Conservation (phyloP, 1,284 basidiomycete genomes). For the Macrocystidia cucumis region DNA sequence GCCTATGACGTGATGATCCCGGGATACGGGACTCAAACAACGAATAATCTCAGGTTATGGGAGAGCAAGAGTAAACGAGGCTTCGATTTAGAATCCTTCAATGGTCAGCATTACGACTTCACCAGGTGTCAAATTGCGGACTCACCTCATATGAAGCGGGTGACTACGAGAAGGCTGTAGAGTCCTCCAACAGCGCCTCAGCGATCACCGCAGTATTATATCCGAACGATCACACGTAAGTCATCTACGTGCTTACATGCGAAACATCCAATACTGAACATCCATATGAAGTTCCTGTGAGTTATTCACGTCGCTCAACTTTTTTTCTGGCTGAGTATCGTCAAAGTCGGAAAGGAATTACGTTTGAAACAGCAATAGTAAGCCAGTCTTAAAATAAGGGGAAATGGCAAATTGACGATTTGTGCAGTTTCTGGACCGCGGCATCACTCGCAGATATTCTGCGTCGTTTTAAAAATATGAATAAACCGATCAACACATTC, state of each 20-base stretch:
- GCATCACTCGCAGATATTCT: conserved; percentile 84
- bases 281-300: conserved; percentile 24
- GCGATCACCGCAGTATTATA: conserved; percentile 90
- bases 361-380: conserved; percentile 90
- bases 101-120: conserved; percentile 38
- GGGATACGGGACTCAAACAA: conserved; percentile 72
- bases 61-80: conserved; percentile 86
- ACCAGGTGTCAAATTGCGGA: conserved; percentile 1
- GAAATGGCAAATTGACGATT: too few species aligned
- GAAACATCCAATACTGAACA: conserved; percentile 4
- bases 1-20: conserved; percentile 92
- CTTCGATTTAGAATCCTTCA: conserved; percentile 90
- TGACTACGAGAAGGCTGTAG: conserved; percentile 83
- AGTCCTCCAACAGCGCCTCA: conserved; percentile 79
- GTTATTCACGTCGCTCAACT: conserved; percentile 6
- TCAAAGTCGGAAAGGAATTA: conserved; percentile 78
- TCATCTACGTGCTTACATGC: conserved; percentile 8
- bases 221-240: conserved; percentile 78
- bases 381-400: conserved; percentile 10
- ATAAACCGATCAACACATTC: conserved; percentile 68
- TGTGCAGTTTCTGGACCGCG: conserved; percentile 72
- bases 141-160: conserved; percentile 59
- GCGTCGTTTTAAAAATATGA: conserved; percentile 74
- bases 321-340: conserved; percentile 3
- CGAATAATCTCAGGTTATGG: conserved; percentile 76